Evolutionary conservation across 768 basidiomycete genomes (phyloP).

Genomic region (Psilocybe cyanescens): DNA sequence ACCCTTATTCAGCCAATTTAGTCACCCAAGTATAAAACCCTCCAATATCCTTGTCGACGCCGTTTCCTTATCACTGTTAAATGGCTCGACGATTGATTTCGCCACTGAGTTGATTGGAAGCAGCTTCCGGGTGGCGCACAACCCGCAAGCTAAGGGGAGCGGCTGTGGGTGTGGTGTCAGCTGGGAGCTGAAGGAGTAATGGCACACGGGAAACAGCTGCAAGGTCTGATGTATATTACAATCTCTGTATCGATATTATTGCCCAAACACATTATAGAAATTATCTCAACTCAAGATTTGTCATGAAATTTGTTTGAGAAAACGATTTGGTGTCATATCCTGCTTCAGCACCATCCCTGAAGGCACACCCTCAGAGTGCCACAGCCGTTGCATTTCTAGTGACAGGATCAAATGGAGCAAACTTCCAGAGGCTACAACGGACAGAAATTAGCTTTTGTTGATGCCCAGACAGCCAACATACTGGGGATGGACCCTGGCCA

Average conservation of each 20-base stretch:
- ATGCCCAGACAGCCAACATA: slow-evolving; percentile 8
- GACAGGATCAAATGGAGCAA: slow-evolving; percentile 31
- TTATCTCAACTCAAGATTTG: neutral
- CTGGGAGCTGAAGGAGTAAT: slow-evolving; percentile 78
- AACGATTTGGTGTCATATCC: neutral
- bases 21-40: slow-evolving; percentile 70
- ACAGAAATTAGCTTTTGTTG: neutral
- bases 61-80: slow-evolving; percentile 81
- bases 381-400: slow-evolving; percentile 13
- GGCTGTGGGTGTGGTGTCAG: slow-evolving; percentile 97
- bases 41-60: slow-evolving; percentile 86
- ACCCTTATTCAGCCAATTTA: slow-evolving; percentile 56
- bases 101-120: slow-evolving; percentile 95
- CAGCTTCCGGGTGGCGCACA: slow-evolving; percentile 80
- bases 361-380: neutral
- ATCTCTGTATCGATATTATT: slow-evolving; percentile 24
- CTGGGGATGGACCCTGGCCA: slow-evolving; percentile 22
- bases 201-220: neutral
- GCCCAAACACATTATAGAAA: slow-evolving; percentile 9
- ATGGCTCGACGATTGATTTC: slow-evolving; percentile 89
- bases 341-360: neutral
- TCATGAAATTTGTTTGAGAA: neutral
- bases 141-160: slow-evolving; percentile 88
- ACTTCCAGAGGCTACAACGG: slow-evolving; percentile 24
- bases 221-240: slow-evolving; percentile 26